Percentiles rank a stretch among this genome's conserved stretches.
Conservation (phyloP, 1,284 basidiomycete species). For the Moniliella sp. region DNA sequence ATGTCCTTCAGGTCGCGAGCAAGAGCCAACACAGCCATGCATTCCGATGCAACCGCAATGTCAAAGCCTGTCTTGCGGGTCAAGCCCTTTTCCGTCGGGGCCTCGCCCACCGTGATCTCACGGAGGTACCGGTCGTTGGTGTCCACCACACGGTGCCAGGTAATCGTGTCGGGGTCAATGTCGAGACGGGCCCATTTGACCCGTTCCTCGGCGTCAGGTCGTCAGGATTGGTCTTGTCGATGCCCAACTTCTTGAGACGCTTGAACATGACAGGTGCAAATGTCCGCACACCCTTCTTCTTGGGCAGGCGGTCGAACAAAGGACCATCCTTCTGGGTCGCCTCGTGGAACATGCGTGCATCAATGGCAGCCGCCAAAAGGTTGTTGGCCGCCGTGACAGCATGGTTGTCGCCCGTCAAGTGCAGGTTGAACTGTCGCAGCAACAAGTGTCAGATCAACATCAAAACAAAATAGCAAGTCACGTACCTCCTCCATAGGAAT, state of each 20-base stretch:
- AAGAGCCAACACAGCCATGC: constrained; percentile 89
- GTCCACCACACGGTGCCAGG: constrained; percentile 88
- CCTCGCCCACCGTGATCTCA: constrained; percentile 76
- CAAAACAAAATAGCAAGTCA: background rate
- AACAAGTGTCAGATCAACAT: background rate
- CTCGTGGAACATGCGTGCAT: constrained; percentile 95
- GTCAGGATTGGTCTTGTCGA: constrained; percentile 77
- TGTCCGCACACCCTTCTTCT: constrained; percentile 81
- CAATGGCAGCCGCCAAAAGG: constrained; percentile 77
- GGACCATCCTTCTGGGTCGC: constrained; percentile 84
- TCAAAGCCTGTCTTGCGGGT: constrained; percentile 79
- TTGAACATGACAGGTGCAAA: constrained; percentile 92
- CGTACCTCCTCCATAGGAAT: constrained; percentile 82
- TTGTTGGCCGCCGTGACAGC: constrained; percentile 96
- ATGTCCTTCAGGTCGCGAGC: constrained; percentile 72
- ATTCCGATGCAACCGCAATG: constrained; percentile 88
- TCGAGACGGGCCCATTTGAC: constrained; percentile 73
- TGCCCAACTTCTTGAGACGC: constrained; percentile 79
- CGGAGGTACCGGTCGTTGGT: constrained; percentile 92
- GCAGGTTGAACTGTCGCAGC: constrained; percentile 56
- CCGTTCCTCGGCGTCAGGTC: constrained; percentile 78
- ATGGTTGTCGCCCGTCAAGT: constrained; percentile 93
- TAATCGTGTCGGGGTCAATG: constrained; percentile 72
- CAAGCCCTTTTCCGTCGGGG: constrained; percentile 69
- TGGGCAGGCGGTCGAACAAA: constrained; percentile 74